phyloP scores from a whole-genome alignment of 495 filamentous ascomycete species.

The Hypoxylon rickii region DNA sequence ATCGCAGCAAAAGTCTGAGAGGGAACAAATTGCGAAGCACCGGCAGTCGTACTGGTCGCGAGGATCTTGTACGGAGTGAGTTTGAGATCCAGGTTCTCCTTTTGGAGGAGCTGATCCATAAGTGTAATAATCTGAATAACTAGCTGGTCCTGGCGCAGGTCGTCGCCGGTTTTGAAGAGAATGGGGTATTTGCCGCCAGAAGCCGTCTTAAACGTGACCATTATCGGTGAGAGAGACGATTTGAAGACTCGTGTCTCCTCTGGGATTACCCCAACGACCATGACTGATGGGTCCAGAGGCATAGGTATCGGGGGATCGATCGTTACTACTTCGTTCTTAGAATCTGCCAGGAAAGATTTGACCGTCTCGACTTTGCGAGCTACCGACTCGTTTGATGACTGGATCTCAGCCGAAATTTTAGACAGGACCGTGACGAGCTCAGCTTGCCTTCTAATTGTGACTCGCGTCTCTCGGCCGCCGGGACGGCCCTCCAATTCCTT shows the following conservation, averaged over 20 bases:
- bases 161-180: slow-evolving; percentile 96
- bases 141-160: slow-evolving; percentile 95
- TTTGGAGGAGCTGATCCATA: slow-evolving; percentile 94
- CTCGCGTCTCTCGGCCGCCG: slow-evolving; percentile 70
- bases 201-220: slow-evolving; percentile 85
- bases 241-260: slow-evolving; percentile 94
- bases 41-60: slow-evolving; percentile 85
- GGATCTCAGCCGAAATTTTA: slow-evolving; percentile 88
- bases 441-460: slow-evolving; percentile 80
- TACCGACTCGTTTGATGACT: slow-evolving; percentile 76
- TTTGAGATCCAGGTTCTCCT: slow-evolving; percentile 96
- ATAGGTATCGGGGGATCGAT: slow-evolving; percentile 89
- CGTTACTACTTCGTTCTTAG: slow-evolving; percentile 80
- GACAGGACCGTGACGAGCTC: slow-evolving; percentile 86
- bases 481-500: slow-evolving; percentile 67
- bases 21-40: slow-evolving; percentile 89
- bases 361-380: slow-evolving; percentile 78
- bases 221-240: slow-evolving; percentile 86
- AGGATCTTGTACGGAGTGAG: slow-evolving; percentile 95
- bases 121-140: slow-evolving; percentile 98
- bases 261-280: slow-evolving; percentile 76
- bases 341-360: slow-evolving; percentile 81
- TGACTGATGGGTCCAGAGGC: slow-evolving; percentile 83
- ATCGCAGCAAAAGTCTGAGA: slow-evolving; percentile 82
- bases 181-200: slow-evolving; percentile 81